phyloP scores from a whole-genome alignment of 768 basidiomycete genomes.

The Lactifluus subvellereus region DNA sequence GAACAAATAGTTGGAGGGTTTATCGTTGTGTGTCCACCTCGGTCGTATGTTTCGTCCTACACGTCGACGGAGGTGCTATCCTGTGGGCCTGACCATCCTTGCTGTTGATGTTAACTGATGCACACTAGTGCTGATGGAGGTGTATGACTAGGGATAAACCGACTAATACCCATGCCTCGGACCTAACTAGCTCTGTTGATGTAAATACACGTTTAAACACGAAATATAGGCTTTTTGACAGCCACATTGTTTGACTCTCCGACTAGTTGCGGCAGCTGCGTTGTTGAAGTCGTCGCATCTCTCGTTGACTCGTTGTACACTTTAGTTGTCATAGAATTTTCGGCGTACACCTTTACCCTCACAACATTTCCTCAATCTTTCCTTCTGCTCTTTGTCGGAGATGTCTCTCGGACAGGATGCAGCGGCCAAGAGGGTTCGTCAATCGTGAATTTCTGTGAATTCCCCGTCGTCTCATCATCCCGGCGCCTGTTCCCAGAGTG shows the following conservation, averaged over 20 bases:
- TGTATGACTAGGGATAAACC: neutral
- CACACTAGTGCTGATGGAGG: neutral
- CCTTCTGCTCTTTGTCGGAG: neutral
- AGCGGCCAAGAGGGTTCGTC: slow-evolving; percentile 23
- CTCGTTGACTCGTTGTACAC: neutral
- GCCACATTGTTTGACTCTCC: slow-evolving; percentile 35
- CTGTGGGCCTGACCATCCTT: neutral
- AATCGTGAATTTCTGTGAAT: slow-evolving; percentile 28
- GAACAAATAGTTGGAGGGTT: neutral
- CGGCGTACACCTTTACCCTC: neutral
- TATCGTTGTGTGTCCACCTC: neutral
- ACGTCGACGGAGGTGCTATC: neutral
- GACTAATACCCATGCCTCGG: neutral
- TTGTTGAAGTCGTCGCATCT: slow-evolving; percentile 4
- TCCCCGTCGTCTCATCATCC: slow-evolving; percentile 10
- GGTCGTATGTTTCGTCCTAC: no score
- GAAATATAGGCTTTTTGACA: slow-evolving; percentile 23
- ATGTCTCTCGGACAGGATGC: slow-evolving; percentile 24
- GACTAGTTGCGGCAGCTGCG: slow-evolving; percentile 24
- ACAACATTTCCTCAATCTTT: neutral
- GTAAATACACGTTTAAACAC: slow-evolving; percentile 12
- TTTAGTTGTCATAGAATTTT: neutral
- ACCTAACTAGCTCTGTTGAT: neutral
- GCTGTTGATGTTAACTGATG: neutral
- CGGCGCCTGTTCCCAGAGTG: slow-evolving; percentile 33